phyloP scores from a whole-genome alignment of 192 early-diverging fungal species.

The Backusella tuberculispora region DNA sequence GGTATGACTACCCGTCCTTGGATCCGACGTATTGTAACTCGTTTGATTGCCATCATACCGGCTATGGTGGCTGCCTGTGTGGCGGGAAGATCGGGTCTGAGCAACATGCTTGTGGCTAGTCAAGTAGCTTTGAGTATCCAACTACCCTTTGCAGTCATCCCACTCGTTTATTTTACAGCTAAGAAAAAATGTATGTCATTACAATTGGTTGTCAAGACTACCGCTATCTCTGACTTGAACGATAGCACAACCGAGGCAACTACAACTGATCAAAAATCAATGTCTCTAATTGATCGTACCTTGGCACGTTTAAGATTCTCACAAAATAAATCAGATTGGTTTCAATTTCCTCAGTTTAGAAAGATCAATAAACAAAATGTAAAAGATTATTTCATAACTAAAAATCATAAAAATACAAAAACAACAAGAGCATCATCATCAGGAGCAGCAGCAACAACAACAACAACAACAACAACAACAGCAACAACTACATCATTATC shows the following conservation, averaged over 20 bases:
- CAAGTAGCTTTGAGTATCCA: constrained; percentile 84
- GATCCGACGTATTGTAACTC: constrained; percentile 71
- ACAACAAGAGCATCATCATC: not conserved
- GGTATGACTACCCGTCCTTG: constrained; percentile 63
- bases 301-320: constrained; percentile 13
- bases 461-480: not conserved
- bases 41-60: constrained; percentile 73
- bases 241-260: not conserved
- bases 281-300: not conserved
- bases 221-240: not conserved
- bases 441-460: not conserved
- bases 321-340: not conserved
- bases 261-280: not conserved
- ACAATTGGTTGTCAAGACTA: constrained; percentile 13
- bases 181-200: constrained; percentile 55
- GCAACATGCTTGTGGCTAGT: constrained; percentile 63
- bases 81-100: constrained; percentile 64
- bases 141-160: constrained; percentile 83
- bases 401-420: not conserved
- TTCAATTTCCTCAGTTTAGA: not conserved
- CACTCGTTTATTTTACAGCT: constrained; percentile 70
- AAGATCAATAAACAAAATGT: not conserved
- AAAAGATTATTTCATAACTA: not conserved
- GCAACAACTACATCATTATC: not conserved
- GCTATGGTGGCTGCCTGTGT: constrained; percentile 69